Evolutionary conservation across 164 flowering plant species (phyloP), one percentile per base, ranked within the genome.

Genomic region (Umbellularia californica): DNA sequence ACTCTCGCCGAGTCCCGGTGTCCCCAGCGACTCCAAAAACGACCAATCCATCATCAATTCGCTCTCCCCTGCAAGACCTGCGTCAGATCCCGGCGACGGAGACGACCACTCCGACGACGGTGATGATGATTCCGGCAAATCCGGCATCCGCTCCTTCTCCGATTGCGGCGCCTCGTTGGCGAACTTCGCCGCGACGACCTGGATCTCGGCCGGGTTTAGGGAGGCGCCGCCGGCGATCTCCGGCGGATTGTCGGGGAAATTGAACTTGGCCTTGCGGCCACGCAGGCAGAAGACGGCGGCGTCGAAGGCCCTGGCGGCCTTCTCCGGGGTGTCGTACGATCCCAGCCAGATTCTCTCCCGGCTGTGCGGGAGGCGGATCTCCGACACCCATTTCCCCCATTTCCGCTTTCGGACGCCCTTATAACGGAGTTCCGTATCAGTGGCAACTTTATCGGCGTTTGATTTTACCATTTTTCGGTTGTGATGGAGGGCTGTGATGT

Each of bases 381-480:
- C 98, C 0, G 98, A 87, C 14, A 94, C 98, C 78, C 83, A 94
- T 70, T 92, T 94, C 0, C 98, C 98, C 98, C 98, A 94, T 73
- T 92, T 92, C 68, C 98, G 70, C 85, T 87, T 92, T 25, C 97
- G 68, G 0, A 94, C 93, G 15, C 97, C 98, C 79, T 82, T 90
- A 77, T 78, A 94, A 65, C 70, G 72, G n/a, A 70, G 62, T 4
- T 70, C 72, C 11, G 60, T 23, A 17, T 70, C 62, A 11, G 14
- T 14, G 72, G 63, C 62, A 19, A 6, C 9, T 25, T 23, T 70
- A 1, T 14, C 22, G 22, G 62, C 30, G 20, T 3, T 52, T 23
- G 72, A 60, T 52, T 70, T 70, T 23, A 50, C 72, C 72, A 70
- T 70, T 15, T 47, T 41, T 30, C 11, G n/a, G 5, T 67, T 67